Evolutionary conservation across 140 eudicot genomes (phyloP).

Genomic region (Cichorium intybus): DNA sequence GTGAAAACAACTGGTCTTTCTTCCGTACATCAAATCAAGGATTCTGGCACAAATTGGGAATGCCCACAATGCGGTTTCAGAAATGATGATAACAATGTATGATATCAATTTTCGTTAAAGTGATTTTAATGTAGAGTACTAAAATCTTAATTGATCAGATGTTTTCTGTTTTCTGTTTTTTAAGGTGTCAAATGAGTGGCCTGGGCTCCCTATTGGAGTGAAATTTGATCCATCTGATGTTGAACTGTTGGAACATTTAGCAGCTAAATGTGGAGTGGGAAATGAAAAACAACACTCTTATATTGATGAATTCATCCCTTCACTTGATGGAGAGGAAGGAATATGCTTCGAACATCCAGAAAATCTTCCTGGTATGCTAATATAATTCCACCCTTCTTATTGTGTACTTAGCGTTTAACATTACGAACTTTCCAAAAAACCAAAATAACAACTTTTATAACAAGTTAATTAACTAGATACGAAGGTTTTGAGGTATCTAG

Average conservation of each 20-base stretch:
- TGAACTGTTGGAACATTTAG: conserved; percentile 76
- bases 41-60: conserved; percentile 53
- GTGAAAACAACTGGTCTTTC: conserved; percentile 51
- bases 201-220: conserved; percentile 88
- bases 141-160: neutral
- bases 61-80: conserved; percentile 69
- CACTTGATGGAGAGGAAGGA: conserved; percentile 65
- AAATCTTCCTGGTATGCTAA: conserved; percentile 75
- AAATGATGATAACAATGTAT: conserved; percentile 67
- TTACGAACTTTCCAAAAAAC: too few relatives aligned
- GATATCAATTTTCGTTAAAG: conserved; percentile 11
- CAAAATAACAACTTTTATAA: too few relatives aligned
- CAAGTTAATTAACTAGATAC: too few relatives aligned
- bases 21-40: conserved; percentile 41
- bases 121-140: neutral
- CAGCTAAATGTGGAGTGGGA: conserved; percentile 60
- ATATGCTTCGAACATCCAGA: conserved; percentile 82
- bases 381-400: too few relatives aligned
- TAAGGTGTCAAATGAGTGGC: conserved; percentile 75
- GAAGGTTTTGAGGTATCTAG: too few relatives aligned
- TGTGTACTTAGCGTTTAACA: too few relatives aligned
- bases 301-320: conserved; percentile 76
- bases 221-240: conserved; percentile 84
- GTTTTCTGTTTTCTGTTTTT: conserved; percentile 18
- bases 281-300: conserved; percentile 46